Base-by-base conservation (phyloP, 768 basidiomycete genomes). In the Sarcodon aspratus region DNA sequence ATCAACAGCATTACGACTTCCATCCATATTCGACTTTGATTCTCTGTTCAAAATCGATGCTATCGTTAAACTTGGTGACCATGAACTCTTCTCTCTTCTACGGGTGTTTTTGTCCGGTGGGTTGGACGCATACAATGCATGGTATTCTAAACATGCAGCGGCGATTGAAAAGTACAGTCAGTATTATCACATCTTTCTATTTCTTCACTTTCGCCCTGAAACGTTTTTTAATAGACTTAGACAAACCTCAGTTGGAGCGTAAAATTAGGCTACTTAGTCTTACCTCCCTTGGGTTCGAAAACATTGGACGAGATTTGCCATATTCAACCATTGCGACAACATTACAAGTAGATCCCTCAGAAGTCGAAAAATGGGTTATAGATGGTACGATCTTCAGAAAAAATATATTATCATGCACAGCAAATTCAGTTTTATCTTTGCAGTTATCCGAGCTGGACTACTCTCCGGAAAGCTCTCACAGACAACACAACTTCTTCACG, bases 321-420 rank as follows among this genome's bases (percentile, higher is more conserved):
- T 93, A 93, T 62, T 61, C 76, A 9, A 75, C 72, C 56, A 78
- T 94, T 35, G 81, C 82, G 1, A 69, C 78, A 31, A 70, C 76
- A 10, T 65, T 93, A 40, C 76, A 86, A 54, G 78, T 89, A 7
- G 73, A 79, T 21, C 52, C 63, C 17, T 67, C 74, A 21, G 70
- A 86, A 51, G 87, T 93, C 31, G 91, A 93, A 62, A 80, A 76
- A 57, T 92, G 88, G 87, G 79, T 81, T 36, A 92, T 93, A 53
- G 87, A 92, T 65, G 82, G 89, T 90, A 58, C 52, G 70, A 54
- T 10, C 32, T 43, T 48, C 21, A 27, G 21, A 27, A 27, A 27
- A 5, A n/a, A n/a, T n/a, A 27, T 15, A 46, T 42, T 46, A 47
- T 33, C 33, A 12, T 51, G 42, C 38, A 34, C 43, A 32, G 33